Evolutionary conservation across 169 alveolate genomes (phyloP), one percentile per base, ranked within the genome.

Genomic region (Cryptosporidium bovis): DNA sequence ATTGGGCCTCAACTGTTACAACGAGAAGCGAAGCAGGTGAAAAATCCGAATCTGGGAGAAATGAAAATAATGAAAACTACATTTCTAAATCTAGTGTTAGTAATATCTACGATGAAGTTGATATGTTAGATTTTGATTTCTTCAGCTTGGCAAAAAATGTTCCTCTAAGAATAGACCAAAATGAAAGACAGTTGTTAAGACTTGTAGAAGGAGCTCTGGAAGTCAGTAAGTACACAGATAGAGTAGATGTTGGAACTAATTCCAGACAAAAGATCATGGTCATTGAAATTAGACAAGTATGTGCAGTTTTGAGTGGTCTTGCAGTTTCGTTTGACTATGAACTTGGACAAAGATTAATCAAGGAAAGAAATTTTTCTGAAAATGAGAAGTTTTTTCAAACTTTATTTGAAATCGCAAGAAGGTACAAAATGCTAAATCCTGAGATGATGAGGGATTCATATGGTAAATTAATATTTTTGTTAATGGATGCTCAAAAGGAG

Each of bases 401-500:
- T 56, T 94, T 94, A 18, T 96, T 96, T 83, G 98, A 96, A 84
- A 93, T 96, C 34, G 98, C 98, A 6, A 82, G 98, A 53, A 69
- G 98, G 24, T 96, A 96, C 84, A 96, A 96, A 82, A 95, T 94
- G 51, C 82, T 96, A n/a, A 96, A 96, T 89, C 98, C 98, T 12
- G 98, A 96, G 69, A 65, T 94, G 53, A 95, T 96, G 97, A 82
- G 98, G 33, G 91, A 92, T 48, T 84, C 96, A 27, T 96, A 96
- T 66, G 98, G 98, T 18, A 95, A 96, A 64, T 87, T 96, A 48
- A 92, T 96, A 64, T 94, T 94, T 83, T 92, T 96, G 67, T 91
- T 96, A 56, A 95, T 95, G 98, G 98, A 96, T 77, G 91, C 97
- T 8, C 67, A 94, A 69, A 95, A 93, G 68, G 96, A 94, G 27